Base-by-base conservation (phyloP, 768 basidiomycete genomes). In the Pleurotus pulmonarius region DNA sequence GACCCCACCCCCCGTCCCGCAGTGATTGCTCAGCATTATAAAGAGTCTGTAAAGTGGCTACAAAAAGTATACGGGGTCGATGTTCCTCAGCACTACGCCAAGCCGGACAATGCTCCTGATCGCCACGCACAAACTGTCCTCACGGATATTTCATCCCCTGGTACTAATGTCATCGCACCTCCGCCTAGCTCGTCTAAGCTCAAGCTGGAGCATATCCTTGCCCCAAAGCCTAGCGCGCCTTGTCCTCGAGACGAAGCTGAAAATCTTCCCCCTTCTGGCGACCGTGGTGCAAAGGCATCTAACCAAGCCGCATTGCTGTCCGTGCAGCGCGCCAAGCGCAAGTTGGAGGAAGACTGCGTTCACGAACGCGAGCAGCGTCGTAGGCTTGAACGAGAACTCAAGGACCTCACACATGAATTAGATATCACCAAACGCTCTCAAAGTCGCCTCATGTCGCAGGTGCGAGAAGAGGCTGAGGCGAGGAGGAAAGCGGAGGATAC, bases 401-500 rank as follows among this genome's bases (percentile, higher is more conserved):
- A 75, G 47, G 64, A 70, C 49, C 49, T 73, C 44, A 58, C 67
- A 48, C 63, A 70, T 56, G 67, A 74, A 62, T 65, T 70, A 51
- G 64, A 69, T 39, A 53, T 52, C 2, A 68, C 71, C 12, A 65
- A 65, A 15, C 65, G 69, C 46, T 67, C 65, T 64, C 71, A 73
- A 56, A 49, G 25, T 37, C 60, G 60, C 44, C 70, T 70, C 43
- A 55, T 68, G 59, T 59, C 58, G 52, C 62, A 61, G 58, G 62
- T 63, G 41, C 68, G 60, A 55, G 67, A 58, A 59, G 81, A 67
- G 78, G 81, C 63, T 79, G 84, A 69, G 83, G 79, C 49, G 80
- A 88, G 65, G 84, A 86, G 70, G 84, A 83, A 66, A 75, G 80
- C 29, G 43, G 58, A 59, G 16, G 16, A 26, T 7, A 64, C 83